Evolutionary conservation across 768 basidiomycete genomes (phyloP), one percentile per base, ranked within the genome.

Genomic region (Aureoboletus auriporus): DNA sequence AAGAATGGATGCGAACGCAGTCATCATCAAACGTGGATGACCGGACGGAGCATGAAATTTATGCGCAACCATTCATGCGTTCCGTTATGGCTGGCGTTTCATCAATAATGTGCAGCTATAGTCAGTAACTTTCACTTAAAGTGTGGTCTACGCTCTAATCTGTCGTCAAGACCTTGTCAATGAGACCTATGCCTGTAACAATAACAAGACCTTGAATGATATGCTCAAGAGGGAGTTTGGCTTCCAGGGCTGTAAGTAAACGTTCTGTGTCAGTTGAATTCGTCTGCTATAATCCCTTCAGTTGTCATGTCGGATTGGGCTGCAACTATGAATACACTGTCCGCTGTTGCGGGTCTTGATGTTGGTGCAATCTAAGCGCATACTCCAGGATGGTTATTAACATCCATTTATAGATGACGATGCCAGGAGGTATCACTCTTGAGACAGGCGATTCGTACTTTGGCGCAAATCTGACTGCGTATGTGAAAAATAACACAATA

Each of bases 71-170:
- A 7, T 79, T 79, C 58, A 57, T 84, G 56, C 77, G 78, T 37
- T 75, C 78, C 16, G 78, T 86, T 4, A 76, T 78, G 62, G 84
- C 84, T 10, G 79, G 79, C 47, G 84, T 84, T 10, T 79, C 83
- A 1, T 62, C 80, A 5, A 74, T 86, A 46, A 84, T 84, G 82
- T 84, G 82, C 62, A 80, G 78, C 50, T 82, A 82, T 55, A 82
- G 78, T 50, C 11, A 23, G 48, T 44, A 8, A 17, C 38, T 45
- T 23, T 39, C 28, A 12, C 17, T 3, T n/a, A n/a, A 6, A 9
- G 10, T 29, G 9, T 28, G 8, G 10, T 20, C 7, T 13, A 4
- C 5, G 1, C n/a, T 35, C 47, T 62, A 39, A 61, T 39, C 6
- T 23, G 14, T 17, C 4, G 8, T 20, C 33, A 38, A 80, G 60